phyloP scores from a whole-genome alignment of 148 eudicot species.

The Amaranthus palmeri region DNA sequence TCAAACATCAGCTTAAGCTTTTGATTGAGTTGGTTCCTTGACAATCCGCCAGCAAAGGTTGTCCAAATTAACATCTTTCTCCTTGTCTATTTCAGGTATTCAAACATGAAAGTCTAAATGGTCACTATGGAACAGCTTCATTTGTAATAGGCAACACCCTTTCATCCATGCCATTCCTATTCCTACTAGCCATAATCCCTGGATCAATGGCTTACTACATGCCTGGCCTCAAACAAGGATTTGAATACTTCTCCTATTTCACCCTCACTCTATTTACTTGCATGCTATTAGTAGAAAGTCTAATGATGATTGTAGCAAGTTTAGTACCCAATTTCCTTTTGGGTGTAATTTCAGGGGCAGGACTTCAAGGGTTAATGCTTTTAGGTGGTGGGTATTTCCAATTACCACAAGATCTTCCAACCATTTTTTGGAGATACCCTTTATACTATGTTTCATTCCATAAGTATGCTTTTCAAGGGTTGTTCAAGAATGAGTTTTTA shows the following conservation, averaged over 20 bases:
- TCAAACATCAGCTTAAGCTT: no score
- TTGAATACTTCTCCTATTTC: constrained; percentile 31
- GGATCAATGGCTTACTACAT: constrained; percentile 47
- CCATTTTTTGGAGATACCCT: constrained; percentile 19
- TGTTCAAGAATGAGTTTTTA: constrained; percentile 47
- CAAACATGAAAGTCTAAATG: constrained; percentile 47
- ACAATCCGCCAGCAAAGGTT: no score
- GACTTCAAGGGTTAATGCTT: constrained; percentile 29
- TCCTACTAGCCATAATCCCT: constrained; percentile 34
- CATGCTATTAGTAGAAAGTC: constrained; percentile 49
- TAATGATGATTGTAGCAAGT: constrained; percentile 62
- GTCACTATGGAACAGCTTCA: constrained; percentile 41
- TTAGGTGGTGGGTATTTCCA: not conserved
- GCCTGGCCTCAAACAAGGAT: constrained; percentile 36
- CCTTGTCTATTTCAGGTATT: constrained; percentile 29
- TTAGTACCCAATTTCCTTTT: constrained; percentile 44
- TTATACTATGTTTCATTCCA: constrained; percentile 35
- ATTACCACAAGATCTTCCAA: constrained; percentile 4
- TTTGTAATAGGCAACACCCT: constrained; percentile 48
- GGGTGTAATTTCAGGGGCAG: constrained; percentile 50
- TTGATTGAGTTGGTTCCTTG: no score
- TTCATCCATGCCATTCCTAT: constrained; percentile 43
- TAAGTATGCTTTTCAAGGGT: constrained; percentile 33
- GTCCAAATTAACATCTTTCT: no score
- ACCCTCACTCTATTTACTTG: constrained; percentile 23